Conservation (phyloP, 228 moss, liverwort and hornwort genomes). For the Sphagnum magellanicum region DNA sequence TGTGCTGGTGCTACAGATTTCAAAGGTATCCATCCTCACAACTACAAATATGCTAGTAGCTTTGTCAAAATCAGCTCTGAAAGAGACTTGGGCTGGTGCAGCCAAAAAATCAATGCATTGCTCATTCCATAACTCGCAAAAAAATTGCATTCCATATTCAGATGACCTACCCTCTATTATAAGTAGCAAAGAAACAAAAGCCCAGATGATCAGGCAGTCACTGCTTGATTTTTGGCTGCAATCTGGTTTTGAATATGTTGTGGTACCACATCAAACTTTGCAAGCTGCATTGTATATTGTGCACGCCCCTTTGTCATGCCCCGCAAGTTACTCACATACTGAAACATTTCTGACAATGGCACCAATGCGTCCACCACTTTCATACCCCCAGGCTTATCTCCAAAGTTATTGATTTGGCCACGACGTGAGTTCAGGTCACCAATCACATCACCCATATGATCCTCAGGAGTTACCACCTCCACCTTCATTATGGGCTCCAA, state of each 20-base stretch:
- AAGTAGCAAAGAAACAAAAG: background rate
- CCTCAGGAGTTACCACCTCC: constrained; percentile 96
- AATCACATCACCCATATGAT: constrained; percentile 97
- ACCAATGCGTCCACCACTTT: constrained; percentile 88
- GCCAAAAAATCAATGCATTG: too few species aligned
- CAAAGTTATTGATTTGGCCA: constrained; percentile 76
- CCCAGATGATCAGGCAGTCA: constrained; percentile 21
- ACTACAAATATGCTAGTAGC: too few species aligned
- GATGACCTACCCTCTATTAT: background rate
- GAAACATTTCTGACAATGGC: constrained; percentile 95
- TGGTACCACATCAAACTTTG: constrained; percentile 87
- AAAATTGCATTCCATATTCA: too few species aligned
- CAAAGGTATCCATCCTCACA: too few species aligned
- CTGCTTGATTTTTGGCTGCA: constrained; percentile 49
- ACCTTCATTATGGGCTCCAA: constrained; percentile 84
- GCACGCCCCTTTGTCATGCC: constrained; percentile 93
- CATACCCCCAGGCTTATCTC: constrained; percentile 93
- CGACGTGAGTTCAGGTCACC: constrained; percentile 91
- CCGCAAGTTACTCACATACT: constrained; percentile 89
- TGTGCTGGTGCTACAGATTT: too few species aligned
- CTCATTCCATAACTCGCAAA: too few species aligned
- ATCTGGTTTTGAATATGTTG: constrained; percentile 77
- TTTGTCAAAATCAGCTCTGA: too few species aligned
- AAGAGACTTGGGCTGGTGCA: too few species aligned
- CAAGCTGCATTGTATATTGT: constrained; percentile 91